These are phyloP conservation scores for Phytophthora vignae DNA, from an alignment of 352 stramenopile genomes.

Conservation along the genomic window DNA sequence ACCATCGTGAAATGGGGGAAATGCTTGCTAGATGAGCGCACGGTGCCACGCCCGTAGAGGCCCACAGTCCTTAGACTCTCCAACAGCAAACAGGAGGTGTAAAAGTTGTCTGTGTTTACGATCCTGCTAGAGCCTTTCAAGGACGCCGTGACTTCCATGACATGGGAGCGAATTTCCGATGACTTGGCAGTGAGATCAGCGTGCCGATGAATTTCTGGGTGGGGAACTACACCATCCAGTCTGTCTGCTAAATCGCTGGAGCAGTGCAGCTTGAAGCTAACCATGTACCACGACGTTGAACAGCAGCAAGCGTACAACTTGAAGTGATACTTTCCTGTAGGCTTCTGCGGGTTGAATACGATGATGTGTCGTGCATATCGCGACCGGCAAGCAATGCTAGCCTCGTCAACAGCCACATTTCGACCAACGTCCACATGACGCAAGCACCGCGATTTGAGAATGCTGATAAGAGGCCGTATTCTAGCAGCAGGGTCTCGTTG, in stretches of 20 bases:
- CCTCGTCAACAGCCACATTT: too few relatives aligned
- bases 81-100: conserved; percentile 38
- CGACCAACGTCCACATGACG: too few relatives aligned
- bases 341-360: too few relatives aligned
- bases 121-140: conserved; percentile 16
- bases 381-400: too few relatives aligned
- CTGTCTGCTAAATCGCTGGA: not conserved
- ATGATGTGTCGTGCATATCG: too few relatives aligned
- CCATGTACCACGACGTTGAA: too few relatives aligned
- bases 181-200: not conserved
- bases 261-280: not conserved
- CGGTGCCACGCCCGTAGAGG: conserved; percentile 26
- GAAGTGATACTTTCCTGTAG: too few relatives aligned
- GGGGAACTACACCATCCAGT: not conserved
- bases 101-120: conserved; percentile 29
- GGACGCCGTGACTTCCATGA: conserved; percentile 33
- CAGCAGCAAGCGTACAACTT: too few relatives aligned
- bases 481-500: too few relatives aligned
- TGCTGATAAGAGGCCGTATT: too few relatives aligned
- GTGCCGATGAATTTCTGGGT: not conserved
- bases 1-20: conserved; percentile 30
- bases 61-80: conserved; percentile 26
- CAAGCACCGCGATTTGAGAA: too few relatives aligned
- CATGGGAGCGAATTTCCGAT: conserved; percentile 21
- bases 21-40: conserved; percentile 24